Conservation (phyloP, 2,329 filamentous ascomycete genomes). For the Diaporthe destruens region DNA sequence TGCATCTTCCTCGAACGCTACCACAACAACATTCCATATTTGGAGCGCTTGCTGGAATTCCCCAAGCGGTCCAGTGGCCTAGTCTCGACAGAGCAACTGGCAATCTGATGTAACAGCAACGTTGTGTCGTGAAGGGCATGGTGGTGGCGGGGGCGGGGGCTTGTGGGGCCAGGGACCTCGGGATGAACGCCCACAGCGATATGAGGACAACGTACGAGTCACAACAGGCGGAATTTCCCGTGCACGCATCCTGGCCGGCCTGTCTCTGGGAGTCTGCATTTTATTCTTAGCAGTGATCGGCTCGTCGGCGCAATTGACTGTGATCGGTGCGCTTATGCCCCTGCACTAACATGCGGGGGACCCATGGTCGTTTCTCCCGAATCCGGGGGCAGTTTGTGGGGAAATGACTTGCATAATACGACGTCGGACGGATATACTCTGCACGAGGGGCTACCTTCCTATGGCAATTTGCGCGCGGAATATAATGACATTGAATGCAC, state of each 20-base stretch:
- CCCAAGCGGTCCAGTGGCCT: conserved; percentile 41
- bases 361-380: background rate
- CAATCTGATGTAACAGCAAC: background rate
- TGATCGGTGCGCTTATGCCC: conserved; percentile 35
- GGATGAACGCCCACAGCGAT: background rate
- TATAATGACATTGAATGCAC: background rate
- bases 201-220: conserved; percentile 7
- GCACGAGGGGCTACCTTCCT: conserved; percentile 2
- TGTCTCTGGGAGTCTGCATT: background rate
- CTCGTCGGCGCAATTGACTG: conserved; percentile 27
- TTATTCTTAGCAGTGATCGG: conserved; percentile 19
- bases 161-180: background rate
- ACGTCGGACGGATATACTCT: conserved; percentile 17
- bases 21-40: conserved; percentile 39
- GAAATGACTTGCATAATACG: conserved; percentile 23
- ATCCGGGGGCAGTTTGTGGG: conserved; percentile 29
- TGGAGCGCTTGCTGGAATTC: conserved; percentile 41
- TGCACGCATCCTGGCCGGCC: conserved; percentile 2
- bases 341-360: conserved; percentile 30
- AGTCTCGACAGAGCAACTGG: background rate
- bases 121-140: background rate
- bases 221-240: conserved; percentile 5
- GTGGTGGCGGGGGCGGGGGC: background rate
- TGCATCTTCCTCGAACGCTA: conserved; percentile 53
- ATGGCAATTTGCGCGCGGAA: conserved; percentile 3